Percentiles rank a stretch among this genome's conserved stretches.
Conservation (phyloP, 371 early-diverging fungal species). For the Haplosporangium sp. region DNA sequence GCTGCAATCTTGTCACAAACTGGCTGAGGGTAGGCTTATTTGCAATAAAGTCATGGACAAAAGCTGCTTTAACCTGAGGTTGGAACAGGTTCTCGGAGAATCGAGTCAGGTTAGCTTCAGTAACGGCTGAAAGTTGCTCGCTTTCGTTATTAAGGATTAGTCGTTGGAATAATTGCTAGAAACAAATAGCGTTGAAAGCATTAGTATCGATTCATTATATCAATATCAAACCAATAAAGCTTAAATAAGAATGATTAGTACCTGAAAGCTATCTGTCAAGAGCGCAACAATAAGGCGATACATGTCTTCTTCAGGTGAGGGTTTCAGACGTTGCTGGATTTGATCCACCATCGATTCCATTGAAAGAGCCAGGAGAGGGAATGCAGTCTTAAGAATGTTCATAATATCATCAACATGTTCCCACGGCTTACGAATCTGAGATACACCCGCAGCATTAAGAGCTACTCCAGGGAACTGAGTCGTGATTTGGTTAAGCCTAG, state of each 20-base stretch:
- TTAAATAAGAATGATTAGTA: slow-evolving; percentile 42
- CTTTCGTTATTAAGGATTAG: slow-evolving; percentile 74
- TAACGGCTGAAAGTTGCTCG: slow-evolving; percentile 76
- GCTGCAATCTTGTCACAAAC: slow-evolving; percentile 83
- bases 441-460: slow-evolving; percentile 31
- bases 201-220: background rate
- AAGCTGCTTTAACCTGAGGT: slow-evolving; percentile 76
- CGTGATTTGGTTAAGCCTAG: slow-evolving; percentile 29
- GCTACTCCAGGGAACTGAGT: slow-evolving; percentile 43
- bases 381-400: slow-evolving; percentile 96
- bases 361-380: slow-evolving; percentile 92
- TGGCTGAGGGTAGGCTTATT: slow-evolving; percentile 81
- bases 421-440: slow-evolving; percentile 68
- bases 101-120: slow-evolving; percentile 84
- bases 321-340: slow-evolving; percentile 91
- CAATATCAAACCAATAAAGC: background rate
- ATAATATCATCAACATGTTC: slow-evolving; percentile 94
- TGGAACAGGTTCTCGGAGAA: slow-evolving; percentile 88
- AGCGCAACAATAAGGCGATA: slow-evolving; percentile 93
- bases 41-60: slow-evolving; percentile 91
- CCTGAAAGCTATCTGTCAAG: slow-evolving; percentile 90
- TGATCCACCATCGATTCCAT: slow-evolving; percentile 99
- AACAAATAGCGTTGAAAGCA: background rate
- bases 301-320: slow-evolving; percentile 95
- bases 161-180: slow-evolving; percentile 72